Base-by-base conservation (phyloP, 1,139 yeast species). In the Pichia sp. region DNA sequence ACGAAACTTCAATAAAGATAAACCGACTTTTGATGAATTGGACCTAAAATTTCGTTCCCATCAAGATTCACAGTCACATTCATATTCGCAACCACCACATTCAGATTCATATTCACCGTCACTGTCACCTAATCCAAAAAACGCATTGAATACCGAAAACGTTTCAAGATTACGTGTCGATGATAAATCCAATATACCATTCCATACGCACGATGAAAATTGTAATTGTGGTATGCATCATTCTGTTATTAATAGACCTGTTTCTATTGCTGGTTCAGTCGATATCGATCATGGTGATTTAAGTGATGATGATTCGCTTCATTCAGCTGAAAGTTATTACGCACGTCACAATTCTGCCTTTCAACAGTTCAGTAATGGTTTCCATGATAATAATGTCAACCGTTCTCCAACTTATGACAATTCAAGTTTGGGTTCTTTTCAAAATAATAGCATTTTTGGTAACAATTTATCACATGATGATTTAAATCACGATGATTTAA, bases 231-330 rank as follows among this genome's bases (percentile, higher is more conserved):
- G 68, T 10, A 63, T 74, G 33, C 70, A 68, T 43, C 77, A 73
- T 51, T 64, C 77, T 0, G 70, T 77, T 7, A 80, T 76, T 47
- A 80, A 77, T 49, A 54, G 80, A 27, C 85, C 85, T 0, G 83
- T 78, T 0, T 76, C 82, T 1, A 70, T 78, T 38, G 78, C 80
- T 0, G 80, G 82, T 1, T 68, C 79, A 0, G 65, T 75, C 2
- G 76, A 72, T 50, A 64, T 66, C 9, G 69, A 64, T 37, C 49
- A 46, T 20, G 63, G 63, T 2, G 72, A 69, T 37, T 56, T 76
- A 33, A 72, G 76, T 40, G 81, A 76, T 50, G 78, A 72, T 35
- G 76, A 72, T 21, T 52, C 57, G 14, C 38, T 54, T 9, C 45
- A 50, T 36, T 51, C 57, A 2, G 40, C 24, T 10, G 40, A 32